These are phyloP conservation scores for Podila verticillata DNA, from an alignment of 192 early-diverging fungal genomes.

Conservation along the genomic window DNA sequence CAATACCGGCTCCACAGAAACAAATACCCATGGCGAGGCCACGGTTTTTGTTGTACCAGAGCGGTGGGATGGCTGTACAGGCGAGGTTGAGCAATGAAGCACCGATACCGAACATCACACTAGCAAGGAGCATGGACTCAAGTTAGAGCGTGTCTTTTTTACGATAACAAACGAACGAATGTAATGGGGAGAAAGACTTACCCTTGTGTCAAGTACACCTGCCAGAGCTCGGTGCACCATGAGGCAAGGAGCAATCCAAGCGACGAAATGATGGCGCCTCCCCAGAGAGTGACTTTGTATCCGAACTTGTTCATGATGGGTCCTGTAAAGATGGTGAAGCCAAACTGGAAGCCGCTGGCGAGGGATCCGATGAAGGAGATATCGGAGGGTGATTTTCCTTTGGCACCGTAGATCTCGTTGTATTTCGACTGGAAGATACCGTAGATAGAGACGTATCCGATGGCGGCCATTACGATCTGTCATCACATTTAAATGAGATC, in stretches of 20 bases:
- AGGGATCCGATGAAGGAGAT: conserved; percentile 41
- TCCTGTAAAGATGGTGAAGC: conserved; percentile 40
- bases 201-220: conserved; percentile 34
- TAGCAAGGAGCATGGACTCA: not conserved
- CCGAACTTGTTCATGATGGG: conserved; percentile 43
- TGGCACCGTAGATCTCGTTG: conserved; percentile 32
- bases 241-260: conserved; percentile 35
- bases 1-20: conserved; percentile 51
- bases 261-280: conserved; percentile 25
- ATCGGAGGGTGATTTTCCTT: conserved; percentile 17
- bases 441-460: conserved; percentile 48
- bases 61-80: conserved; percentile 40
- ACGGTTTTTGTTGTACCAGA: conserved; percentile 51
- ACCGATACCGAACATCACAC: conserved; percentile 55
- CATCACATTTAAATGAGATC: not conserved
- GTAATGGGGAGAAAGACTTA: not conserved
- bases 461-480: conserved; percentile 28
- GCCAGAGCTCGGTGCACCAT: conserved; percentile 43
- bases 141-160: not conserved
- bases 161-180: not conserved
- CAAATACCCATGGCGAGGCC: conserved; percentile 52
- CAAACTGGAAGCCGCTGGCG: conserved; percentile 38
- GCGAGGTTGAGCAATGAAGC: conserved; percentile 51
- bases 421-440: conserved; percentile 45
- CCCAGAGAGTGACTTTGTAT: conserved; percentile 35